Evolutionary conservation across 108 stramenopile species (phyloP), one percentile per base, ranked within the genome.

Genomic region (Cyclotella atomus): DNA sequence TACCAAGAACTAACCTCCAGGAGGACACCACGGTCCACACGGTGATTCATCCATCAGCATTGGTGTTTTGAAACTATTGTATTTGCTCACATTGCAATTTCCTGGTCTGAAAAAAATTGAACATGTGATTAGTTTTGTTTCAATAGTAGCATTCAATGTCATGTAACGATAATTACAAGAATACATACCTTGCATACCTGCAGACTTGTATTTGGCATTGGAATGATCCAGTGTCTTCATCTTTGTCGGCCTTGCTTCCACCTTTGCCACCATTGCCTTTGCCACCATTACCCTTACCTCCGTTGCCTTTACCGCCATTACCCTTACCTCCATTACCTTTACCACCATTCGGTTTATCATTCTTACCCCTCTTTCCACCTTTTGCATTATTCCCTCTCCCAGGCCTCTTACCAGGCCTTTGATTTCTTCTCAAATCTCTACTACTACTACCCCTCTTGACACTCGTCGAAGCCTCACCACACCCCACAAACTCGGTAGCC

Each of bases 401-500:
- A n/a, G n/a, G n/a, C 24, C 21, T 23, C 52, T 52, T 52, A 52
- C 52, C 24, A 19, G 20, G 38, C 38, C 12, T 41, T 41, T 41
- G 38, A 6, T 41, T 41, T 41, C 12, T 41, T 9, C 38, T 6
- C 38, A 41, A 41, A 9, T 9, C n/a, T 52, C 52, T 6, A 21
- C 24, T 52, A 23, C 24, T 52, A n/a, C 1, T 52, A n/a, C n/a
- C n/a, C n/a, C n/a, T n/a, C 21, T 52, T 52, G 21, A 21, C n/a
- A 21, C 20, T n/a, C 10, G 52, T 9, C 24, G 54, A 41, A 8
- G 62, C 50, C 5, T 67, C 66, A 14, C 15, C 49, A 47, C 73
- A 75, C 8, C 73, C 73, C 3, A 75, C 73, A 68, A 67, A 75
- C 21, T 75, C 64, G 24, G 64, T 75, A 16, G 65, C 65, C 24